Conservation (phyloP, 1,284 basidiomycete genomes). For the Papiliotrema flavescens region DNA sequence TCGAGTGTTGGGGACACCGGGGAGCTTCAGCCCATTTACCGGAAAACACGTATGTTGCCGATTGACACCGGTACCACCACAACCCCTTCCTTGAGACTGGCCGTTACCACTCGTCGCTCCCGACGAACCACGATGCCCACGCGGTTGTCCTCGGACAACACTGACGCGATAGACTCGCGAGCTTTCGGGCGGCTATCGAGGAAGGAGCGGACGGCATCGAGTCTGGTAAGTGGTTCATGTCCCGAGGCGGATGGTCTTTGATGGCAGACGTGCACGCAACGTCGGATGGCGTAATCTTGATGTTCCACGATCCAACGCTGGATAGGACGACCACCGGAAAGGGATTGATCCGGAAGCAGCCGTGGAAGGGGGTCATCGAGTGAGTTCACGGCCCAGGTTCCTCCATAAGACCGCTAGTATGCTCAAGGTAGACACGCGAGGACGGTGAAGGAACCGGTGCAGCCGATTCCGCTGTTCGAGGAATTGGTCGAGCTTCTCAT, state of each 20-base stretch:
- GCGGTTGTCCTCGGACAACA: not conserved
- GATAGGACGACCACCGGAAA: slow-evolving; percentile 57
- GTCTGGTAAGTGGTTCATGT: slow-evolving; percentile 51
- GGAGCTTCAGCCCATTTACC: slow-evolving; percentile 63
- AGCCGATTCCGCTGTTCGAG: slow-evolving; percentile 79
- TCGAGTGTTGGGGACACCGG: slow-evolving; percentile 90
- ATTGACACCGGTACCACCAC: not conserved
- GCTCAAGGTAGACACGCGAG: slow-evolving; percentile 56
- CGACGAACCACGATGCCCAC: not conserved
- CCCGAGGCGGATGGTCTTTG: not conserved
- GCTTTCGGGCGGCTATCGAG: slow-evolving; percentile 85
- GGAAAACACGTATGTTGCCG: slow-evolving; percentile 46
- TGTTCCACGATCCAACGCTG: slow-evolving; percentile 87
- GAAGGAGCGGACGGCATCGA: slow-evolving; percentile 94
- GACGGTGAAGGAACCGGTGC: slow-evolving; percentile 77
- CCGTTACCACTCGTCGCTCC: not conserved
- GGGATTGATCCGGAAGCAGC: slow-evolving; percentile 53
- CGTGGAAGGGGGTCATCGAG: slow-evolving; percentile 48
- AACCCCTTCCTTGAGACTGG: not conserved
- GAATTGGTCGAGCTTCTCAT: slow-evolving; percentile 77
- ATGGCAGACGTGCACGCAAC: slow-evolving; percentile 92
- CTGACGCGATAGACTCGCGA: slow-evolving; percentile 66
- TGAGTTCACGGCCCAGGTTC: slow-evolving; percentile 17
- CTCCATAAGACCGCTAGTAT: not conserved
- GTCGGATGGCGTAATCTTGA: slow-evolving; percentile 81